Evolutionary conservation across 1,284 basidiomycete species (phyloP).

Genomic region (Gymnopus androsaceus): DNA sequence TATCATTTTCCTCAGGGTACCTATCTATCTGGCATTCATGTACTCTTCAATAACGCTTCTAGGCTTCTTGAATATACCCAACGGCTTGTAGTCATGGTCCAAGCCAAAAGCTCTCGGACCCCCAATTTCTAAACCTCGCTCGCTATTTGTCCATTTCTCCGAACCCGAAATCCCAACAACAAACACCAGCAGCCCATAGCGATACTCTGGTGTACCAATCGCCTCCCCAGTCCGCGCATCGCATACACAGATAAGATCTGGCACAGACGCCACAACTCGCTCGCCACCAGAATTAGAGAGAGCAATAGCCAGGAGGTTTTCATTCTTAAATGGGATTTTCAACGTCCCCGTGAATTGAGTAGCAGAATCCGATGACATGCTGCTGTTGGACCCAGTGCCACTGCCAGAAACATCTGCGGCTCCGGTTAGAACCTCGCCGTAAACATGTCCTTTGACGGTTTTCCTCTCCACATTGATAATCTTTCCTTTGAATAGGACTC

Average conservation of each 20-base stretch:
- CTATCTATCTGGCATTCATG: conserved; percentile 1
- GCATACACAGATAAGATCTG: conserved; percentile 61
- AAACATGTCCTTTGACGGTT: conserved; percentile 48
- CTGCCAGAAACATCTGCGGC: conserved; percentile 30
- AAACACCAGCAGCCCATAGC: conserved; percentile 57
- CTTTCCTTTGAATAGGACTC: conserved; percentile 57
- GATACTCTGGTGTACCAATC: conserved; percentile 50
- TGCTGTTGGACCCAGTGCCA: conserved; percentile 2
- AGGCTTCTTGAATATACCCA: conserved; percentile 36
- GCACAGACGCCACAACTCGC: conserved; percentile 46
- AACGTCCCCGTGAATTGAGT: conserved; percentile 29
- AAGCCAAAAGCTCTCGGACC: conserved; percentile 43
- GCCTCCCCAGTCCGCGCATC: conserved; percentile 57
- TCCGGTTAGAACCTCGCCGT: conserved; percentile 50
- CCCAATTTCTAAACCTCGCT: conserved; percentile 52
- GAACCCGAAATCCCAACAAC: conserved; percentile 59
- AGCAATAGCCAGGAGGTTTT: conserved; percentile 49
- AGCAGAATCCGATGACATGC: too few species aligned
- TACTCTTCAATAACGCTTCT: conserved; percentile 39
- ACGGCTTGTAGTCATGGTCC: conserved; percentile 35
- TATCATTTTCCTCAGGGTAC: too few species aligned
- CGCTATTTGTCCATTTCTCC: conserved; percentile 55
- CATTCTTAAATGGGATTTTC: conserved; percentile 47
- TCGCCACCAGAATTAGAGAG: conserved; percentile 36
- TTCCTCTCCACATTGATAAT: conserved; percentile 51